phyloP scores from a whole-genome alignment of 2,329 filamentous ascomycete genomes.

The Xylaria sp. region DNA sequence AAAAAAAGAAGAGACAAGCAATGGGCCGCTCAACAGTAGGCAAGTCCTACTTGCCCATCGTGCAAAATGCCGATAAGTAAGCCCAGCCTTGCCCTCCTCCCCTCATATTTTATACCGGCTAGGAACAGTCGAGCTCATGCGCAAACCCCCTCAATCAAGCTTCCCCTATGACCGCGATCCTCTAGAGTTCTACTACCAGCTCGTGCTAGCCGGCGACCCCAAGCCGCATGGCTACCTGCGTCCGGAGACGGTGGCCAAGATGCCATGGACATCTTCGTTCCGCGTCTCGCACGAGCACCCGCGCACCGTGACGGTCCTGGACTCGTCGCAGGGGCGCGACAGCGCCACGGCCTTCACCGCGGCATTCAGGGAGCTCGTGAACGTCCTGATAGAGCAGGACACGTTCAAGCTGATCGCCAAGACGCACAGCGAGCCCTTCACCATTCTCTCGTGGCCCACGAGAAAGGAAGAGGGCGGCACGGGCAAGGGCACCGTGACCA shows the following conservation, averaged over 20 bases:
- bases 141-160: slow-evolving; percentile 46
- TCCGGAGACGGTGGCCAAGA: slow-evolving; percentile 56
- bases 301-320: slow-evolving; percentile 49
- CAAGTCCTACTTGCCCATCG: slow-evolving; percentile 40
- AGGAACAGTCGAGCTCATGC: slow-evolving; percentile 9
- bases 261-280: slow-evolving; percentile 58
- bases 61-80: slow-evolving; percentile 40
- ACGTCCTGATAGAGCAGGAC: slow-evolving; percentile 46
- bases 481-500: slow-evolving; percentile 24
- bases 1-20: not conserved
- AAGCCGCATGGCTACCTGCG: slow-evolving; percentile 63
- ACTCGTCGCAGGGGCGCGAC: slow-evolving; percentile 45
- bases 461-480: slow-evolving; percentile 15
- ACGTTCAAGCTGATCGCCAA: slow-evolving; percentile 49
- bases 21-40: slow-evolving; percentile 35
- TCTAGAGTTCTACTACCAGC: slow-evolving; percentile 55
- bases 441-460: slow-evolving; percentile 45
- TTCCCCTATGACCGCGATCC: slow-evolving; percentile 56
- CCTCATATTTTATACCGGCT: not conserved
- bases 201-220: slow-evolving; percentile 58
- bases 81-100: slow-evolving; percentile 1
- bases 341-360: slow-evolving; percentile 46
- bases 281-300: slow-evolving; percentile 44
- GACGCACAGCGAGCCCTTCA: slow-evolving; percentile 52
- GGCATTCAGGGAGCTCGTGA: slow-evolving; percentile 49